Evolutionary conservation across 805 yeast genomes (phyloP), one percentile per base, ranked within the genome.

Genomic region (Saturnispora kantuleensis): DNA sequence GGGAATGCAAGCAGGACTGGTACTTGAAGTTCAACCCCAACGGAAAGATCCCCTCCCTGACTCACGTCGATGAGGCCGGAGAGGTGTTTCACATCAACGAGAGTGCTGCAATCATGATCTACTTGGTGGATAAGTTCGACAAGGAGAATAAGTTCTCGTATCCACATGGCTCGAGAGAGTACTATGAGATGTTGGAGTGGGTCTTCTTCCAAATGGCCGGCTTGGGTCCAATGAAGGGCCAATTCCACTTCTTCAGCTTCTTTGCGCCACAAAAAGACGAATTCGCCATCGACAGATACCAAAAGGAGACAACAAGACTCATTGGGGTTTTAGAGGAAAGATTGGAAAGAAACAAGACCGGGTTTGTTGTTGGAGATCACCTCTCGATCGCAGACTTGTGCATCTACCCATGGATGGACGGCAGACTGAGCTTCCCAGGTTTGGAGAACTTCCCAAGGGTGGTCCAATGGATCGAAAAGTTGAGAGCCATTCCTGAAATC

Each of bases 181-280:
- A 78, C 58, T 80, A 74, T 59, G 70, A 67, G 50, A 70, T 72
- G 56, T 55, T 71, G 51, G 77, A 76, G 50, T 70, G 80, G 72
- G 50, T 73, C 8, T 66, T 67, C 37, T 79, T 76, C 67, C 81
- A 77, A 52, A 69, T 73, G 63, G 77, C 80, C 48, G 74, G 76
- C 6, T 60, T 73, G 35, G 80, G 81, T 29, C 84, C 84, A 46
- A 74, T 71, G 70, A 78, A 71, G 53, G 84, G 85, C 10, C 84
- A 79, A 56, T 74, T 73, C 36, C 56, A 60, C 47, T 79, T 73
- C 55, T 80, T 78, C 55, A 33, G 47, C 2, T 15, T 45, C 5
- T 68, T 46, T 52, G 76, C 81, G 5, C 58, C 64, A 0, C 83
- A 74, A 49, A 72, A 76, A 52, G 54, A 75, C 37, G 76, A 70